Evolutionary conservation across 495 filamentous ascomycete species (phyloP), one percentile per base, ranked within the genome.

Genomic region (Lasiosphaeria hispida): DNA sequence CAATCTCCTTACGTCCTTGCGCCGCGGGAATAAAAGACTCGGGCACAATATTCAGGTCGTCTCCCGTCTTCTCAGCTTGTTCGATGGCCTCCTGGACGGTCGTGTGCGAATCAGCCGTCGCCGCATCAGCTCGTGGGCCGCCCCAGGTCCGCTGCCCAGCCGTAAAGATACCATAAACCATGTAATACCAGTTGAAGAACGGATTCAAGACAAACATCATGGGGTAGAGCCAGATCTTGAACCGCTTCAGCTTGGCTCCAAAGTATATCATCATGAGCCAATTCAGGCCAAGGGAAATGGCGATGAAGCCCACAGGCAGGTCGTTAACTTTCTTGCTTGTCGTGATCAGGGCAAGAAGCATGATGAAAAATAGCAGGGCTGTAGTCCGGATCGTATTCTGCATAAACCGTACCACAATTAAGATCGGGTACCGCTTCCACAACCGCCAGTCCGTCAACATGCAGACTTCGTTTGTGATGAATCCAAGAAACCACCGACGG

Each of bases 121-220:
- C 91, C 33, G 94, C 93, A 72, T 98, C 94, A 0, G 92, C 92
- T 60, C 94, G 83, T 17, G 94, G 94, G 4, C 94, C 94, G 62
- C 94, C 94, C 94, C 94, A 98, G 4, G 94, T 98, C 37, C 94
- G 82, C 69, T 97, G 91, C 17, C 93, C 92, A 17, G 94, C 92
- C 5, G 94, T 98, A 69, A 96, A 96, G 34, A 86, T 85, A 41
- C 84, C 84, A 67, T 87, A 87, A 9, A 96, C 87, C 88, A 96
- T 96, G 75, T 97, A 98, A 38, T 91, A 80, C 94, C 94, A 98
- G 72, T 98, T 97, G 80, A 97, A 93, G 69, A 97, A 96, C 0
- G 94, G 94, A 66, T 96, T 97, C 57, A 97, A 68, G 50, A 96
- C 72, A 67, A 97, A 98, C 92, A 98, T 96, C 53, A 98, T 50